Percentiles rank a stretch among this genome's conserved stretches.
Conservation (phyloP, 148 eudicot species). For the Spergularia bocconei region DNA sequence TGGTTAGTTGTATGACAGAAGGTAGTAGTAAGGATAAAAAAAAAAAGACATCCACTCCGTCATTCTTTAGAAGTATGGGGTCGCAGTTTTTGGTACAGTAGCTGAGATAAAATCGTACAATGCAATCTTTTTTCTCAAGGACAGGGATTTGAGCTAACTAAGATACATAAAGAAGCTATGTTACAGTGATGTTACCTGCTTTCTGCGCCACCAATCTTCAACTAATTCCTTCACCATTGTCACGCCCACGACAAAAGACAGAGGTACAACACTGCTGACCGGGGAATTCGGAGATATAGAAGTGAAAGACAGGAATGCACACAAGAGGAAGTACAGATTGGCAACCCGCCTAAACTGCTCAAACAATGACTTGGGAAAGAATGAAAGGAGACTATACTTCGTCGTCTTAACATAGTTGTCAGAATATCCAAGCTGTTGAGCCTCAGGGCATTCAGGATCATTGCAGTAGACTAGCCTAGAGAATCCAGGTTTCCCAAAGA, state of each 20-base stretch:
- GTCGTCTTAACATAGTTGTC: constrained; percentile 57
- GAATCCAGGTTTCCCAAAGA: constrained; percentile 50
- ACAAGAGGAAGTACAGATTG: constrained; percentile 59
- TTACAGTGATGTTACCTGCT: constrained; percentile 27
- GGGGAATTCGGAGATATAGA: constrained; percentile 57
- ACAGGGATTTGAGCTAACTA: too few species aligned
- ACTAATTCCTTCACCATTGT: constrained; percentile 66
- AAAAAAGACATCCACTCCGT: too few species aligned
- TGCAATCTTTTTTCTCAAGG: too few species aligned
- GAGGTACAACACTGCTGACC: constrained; percentile 58
- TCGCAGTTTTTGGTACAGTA: too few species aligned
- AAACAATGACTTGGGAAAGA: constrained; percentile 69
- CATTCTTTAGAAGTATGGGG: too few species aligned
- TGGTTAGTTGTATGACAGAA: too few species aligned
- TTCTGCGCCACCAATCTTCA: constrained; percentile 62
- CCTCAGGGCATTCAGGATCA: constrained; percentile 45
- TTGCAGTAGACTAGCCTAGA: constrained; percentile 58
- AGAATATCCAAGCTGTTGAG: constrained; percentile 32
- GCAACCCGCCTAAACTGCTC: constrained; percentile 84
- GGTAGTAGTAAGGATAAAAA: too few species aligned
- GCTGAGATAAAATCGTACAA: too few species aligned
- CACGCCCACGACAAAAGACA: constrained; percentile 51
- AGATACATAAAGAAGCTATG: neutral
- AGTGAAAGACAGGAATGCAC: constrained; percentile 56
- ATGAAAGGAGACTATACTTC: constrained; percentile 48